Evolutionary conservation across 208 protist species (phyloP).

Genomic region (Crithidia mellificae): DNA sequence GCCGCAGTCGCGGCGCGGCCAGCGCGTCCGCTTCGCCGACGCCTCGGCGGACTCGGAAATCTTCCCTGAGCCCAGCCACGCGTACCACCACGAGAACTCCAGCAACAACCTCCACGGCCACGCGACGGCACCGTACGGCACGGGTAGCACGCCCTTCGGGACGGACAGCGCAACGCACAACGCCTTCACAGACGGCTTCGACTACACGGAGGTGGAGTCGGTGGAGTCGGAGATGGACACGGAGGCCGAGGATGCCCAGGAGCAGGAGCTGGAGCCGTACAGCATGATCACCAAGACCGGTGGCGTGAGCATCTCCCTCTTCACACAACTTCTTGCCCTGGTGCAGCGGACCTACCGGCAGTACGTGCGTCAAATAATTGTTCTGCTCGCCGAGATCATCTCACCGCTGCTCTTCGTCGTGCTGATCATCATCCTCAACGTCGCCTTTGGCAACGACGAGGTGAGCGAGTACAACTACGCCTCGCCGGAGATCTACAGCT

Average conservation of each 20-base stretch:
- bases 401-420: conserved; percentile 58
- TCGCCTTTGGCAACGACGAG: conserved; percentile 32
- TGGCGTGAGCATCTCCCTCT: conserved; percentile 4
- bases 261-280: conserved; percentile 23
- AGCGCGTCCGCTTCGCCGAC: conserved; percentile 12
- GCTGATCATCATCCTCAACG: conserved; percentile 47
- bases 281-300: conserved; percentile 23
- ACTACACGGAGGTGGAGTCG: background rate
- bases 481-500: too few relatives aligned
- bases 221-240: background rate
- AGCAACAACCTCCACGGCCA: too few relatives aligned
- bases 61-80: background rate
- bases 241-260: background rate
- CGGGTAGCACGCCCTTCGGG: background rate
- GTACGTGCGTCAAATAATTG: conserved; percentile 27
- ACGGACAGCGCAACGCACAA: background rate
- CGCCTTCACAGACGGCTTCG: background rate
- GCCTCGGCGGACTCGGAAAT: background rate
- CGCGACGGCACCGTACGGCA: background rate
- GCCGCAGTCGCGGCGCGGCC: background rate
- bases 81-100: too few relatives aligned
- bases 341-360: conserved; percentile 43
- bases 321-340: conserved; percentile 39
- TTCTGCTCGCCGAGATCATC: conserved; percentile 43
- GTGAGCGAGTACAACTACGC: conserved; percentile 14